phyloP scores from a whole-genome alignment of 1,284 basidiomycete genomes.

The Leccinum fallax region DNA sequence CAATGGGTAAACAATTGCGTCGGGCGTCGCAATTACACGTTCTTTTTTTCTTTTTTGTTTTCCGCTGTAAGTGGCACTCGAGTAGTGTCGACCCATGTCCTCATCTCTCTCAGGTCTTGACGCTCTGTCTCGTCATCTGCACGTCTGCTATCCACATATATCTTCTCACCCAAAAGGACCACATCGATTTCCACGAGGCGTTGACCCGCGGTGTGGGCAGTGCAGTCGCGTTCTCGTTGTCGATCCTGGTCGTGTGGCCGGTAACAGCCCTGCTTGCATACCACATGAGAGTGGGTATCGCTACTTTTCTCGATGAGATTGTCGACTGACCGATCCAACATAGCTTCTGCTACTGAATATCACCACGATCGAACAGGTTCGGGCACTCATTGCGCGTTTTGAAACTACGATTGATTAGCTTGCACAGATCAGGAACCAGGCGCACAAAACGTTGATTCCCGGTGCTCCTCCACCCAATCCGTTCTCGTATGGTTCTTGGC shows the following conservation, averaged over 20 bases:
- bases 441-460: slow-evolving; percentile 66
- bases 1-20: slow-evolving; percentile 96
- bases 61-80: slow-evolving; percentile 57
- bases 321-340: slow-evolving; percentile 7
- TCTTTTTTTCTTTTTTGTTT: slow-evolving; percentile 81
- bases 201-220: slow-evolving; percentile 69
- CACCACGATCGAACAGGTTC: slow-evolving; percentile 92
- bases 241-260: slow-evolving; percentile 76
- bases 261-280: slow-evolving; percentile 78
- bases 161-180: slow-evolving; percentile 58
- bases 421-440: slow-evolving; percentile 72
- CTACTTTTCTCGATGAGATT: not conserved
- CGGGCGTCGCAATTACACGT: slow-evolving; percentile 88
- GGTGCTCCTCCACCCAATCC: slow-evolving; percentile 72
- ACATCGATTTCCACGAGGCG: slow-evolving; percentile 58
- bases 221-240: slow-evolving; percentile 74
- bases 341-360: slow-evolving; percentile 82
- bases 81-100: slow-evolving; percentile 5
- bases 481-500: slow-evolving; percentile 75
- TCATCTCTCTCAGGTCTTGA: slow-evolving; percentile 53
- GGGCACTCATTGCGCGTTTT: slow-evolving; percentile 26
- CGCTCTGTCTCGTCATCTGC: slow-evolving; percentile 73
- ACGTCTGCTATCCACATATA: slow-evolving; percentile 84
- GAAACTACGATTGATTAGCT: slow-evolving; percentile 14
- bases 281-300: slow-evolving; percentile 73